Evolutionary conservation across 305 asterid genomes (phyloP).

Genomic region (Fraxinus sp.): DNA sequence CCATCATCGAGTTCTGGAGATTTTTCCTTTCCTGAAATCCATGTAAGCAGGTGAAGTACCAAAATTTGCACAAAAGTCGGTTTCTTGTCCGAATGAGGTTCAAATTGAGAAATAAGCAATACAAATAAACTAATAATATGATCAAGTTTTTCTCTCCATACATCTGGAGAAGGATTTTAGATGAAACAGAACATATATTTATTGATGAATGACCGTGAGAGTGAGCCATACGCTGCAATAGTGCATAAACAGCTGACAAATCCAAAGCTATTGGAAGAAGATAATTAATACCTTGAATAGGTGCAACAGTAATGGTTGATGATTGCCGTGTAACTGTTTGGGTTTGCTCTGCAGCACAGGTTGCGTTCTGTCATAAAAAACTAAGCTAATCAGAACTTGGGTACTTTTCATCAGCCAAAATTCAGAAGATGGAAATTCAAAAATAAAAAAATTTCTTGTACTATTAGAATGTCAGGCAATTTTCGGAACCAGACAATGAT

Average conservation of each 20-base stretch:
- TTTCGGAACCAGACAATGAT: neutral
- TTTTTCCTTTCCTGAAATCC: constrained; percentile 64
- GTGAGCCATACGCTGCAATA: neutral
- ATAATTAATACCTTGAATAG: constrained; percentile 48
- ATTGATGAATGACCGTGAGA: neutral
- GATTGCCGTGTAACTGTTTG: constrained; percentile 73
- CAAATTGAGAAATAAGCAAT: neutral
- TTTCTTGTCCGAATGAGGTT: neutral
- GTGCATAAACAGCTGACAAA: neutral
- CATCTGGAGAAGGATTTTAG: neutral
- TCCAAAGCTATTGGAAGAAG: neutral
- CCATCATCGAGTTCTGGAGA: constrained; percentile 90
- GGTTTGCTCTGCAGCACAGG: constrained; percentile 69
- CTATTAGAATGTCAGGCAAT: neutral
- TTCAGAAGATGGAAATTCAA: neutral
- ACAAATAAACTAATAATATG: neutral
- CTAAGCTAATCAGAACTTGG: constrained; percentile 1
- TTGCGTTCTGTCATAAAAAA: constrained; percentile 52
- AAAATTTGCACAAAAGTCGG: neutral
- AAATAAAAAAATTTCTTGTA: no score
- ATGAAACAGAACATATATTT: neutral
- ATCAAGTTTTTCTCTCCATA: neutral
- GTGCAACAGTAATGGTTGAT: constrained; percentile 79
- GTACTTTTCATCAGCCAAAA: neutral
- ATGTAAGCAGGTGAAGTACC: neutral